These are phyloP conservation scores for Rosa rugosa DNA, from an alignment of 306 rosid genomes.

Conservation along the genomic window DNA sequence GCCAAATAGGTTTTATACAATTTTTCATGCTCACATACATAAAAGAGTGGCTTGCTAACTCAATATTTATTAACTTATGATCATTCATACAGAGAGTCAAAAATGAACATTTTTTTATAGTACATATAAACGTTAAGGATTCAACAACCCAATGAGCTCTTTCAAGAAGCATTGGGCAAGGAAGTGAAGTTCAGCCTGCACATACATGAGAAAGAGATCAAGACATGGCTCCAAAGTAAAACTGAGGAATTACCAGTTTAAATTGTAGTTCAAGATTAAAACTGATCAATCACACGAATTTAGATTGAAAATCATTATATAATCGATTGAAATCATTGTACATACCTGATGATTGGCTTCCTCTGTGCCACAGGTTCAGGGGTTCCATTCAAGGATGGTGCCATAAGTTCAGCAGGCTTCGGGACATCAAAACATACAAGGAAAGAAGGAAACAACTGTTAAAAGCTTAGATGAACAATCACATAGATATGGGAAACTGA, in stretches of 20 bases:
- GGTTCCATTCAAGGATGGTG: not conserved
- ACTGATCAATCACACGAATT: not conserved
- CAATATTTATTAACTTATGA: constrained; percentile 8
- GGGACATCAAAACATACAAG: constrained; percentile 12
- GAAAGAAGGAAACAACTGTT: constrained; percentile 2
- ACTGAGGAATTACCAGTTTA: not conserved
- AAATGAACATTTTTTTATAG: constrained; percentile 6
- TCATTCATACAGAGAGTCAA: constrained; percentile 33
- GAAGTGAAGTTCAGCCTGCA: constrained; percentile 90
- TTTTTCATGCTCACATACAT: not conserved
- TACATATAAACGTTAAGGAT: constrained; percentile 13
- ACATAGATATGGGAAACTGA: constrained; percentile 1
- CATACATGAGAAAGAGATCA: constrained; percentile 13
- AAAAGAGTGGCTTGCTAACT: not conserved
- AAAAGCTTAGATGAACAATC: constrained; percentile 28
- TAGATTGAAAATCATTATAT: not conserved
- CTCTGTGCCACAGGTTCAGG: not conserved
- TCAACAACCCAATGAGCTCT: constrained; percentile 41
- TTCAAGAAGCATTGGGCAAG: constrained; percentile 62
- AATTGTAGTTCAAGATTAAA: not conserved
- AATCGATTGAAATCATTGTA: not conserved
- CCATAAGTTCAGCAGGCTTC: constrained; percentile 70
- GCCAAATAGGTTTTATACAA: not conserved
- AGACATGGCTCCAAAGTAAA: constrained; percentile 19
- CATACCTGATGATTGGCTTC: constrained; percentile 7